Conservation (phyloP, 2,329 filamentous ascomycete species). For the Drechslerella coelobrocha region DNA sequence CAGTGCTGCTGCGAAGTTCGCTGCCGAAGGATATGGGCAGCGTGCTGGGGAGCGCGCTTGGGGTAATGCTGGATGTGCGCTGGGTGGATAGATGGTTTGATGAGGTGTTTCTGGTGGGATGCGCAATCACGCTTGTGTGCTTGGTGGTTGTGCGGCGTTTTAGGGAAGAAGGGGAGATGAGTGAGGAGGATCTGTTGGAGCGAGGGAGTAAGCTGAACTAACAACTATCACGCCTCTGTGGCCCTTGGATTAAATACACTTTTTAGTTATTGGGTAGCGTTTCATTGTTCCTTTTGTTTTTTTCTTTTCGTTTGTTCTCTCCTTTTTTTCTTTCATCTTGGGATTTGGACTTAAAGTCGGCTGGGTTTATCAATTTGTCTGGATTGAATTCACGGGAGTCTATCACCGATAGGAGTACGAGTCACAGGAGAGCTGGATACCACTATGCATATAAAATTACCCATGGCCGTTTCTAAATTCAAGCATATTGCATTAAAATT, state of each 20-base stretch:
- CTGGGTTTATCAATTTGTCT: too few relatives aligned
- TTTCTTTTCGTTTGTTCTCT: conserved; percentile 4
- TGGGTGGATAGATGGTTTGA: conserved; percentile 88
- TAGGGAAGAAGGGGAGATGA: conserved; percentile 26
- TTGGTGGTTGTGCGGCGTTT: conserved; percentile 30
- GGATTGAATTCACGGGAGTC: too few relatives aligned
- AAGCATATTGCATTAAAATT: too few relatives aligned
- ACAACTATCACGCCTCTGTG: too few relatives aligned
- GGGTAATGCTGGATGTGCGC: conserved; percentile 74
- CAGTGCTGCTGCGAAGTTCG: conserved; percentile 77
- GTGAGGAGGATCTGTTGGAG: conserved; percentile 44
- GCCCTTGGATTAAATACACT: too few relatives aligned
- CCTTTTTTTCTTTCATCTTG: too few relatives aligned
- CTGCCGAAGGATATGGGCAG: conserved; percentile 77
- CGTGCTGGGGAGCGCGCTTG: conserved; percentile 77
- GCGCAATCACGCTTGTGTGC: conserved; percentile 35
- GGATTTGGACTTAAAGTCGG: too few relatives aligned
- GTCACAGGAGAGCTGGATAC: too few relatives aligned
- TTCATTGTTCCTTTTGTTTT: not conserved
- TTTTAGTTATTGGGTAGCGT: too few relatives aligned
- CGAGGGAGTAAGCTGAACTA: conserved; percentile 47
- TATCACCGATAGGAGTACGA: too few relatives aligned
- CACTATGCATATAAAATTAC: too few relatives aligned
- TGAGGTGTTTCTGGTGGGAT: conserved; percentile 72
- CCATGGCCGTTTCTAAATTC: too few relatives aligned